Conservation (phyloP, 2,329 filamentous ascomycete species). For the Cladophialophora psammophila region DNA sequence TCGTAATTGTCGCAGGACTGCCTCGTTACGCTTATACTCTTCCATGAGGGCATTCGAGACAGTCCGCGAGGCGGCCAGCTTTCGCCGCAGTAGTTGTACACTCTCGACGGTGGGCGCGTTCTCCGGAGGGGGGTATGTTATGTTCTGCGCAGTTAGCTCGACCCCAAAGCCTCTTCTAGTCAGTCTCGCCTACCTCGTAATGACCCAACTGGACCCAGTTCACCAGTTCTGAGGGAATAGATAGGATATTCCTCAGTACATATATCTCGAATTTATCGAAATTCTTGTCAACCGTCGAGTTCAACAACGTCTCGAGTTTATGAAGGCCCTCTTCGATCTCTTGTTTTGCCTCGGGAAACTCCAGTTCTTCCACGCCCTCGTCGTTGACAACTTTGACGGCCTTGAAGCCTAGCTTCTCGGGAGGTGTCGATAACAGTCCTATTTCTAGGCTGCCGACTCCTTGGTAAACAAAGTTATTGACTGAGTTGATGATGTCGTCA, state of each 20-base stretch:
- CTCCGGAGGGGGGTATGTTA: conserved; percentile 43
- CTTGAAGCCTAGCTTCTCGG: conserved; percentile 80
- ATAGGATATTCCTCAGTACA: conserved; percentile 83
- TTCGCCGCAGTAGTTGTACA: conserved; percentile 74
- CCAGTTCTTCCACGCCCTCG: conserved; percentile 50
- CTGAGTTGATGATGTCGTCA: conserved; percentile 96
- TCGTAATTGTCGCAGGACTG: conserved; percentile 70
- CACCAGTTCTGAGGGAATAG: conserved; percentile 73
- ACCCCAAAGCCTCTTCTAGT: background rate
- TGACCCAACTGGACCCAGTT: conserved; percentile 83
- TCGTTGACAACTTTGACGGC: conserved; percentile 57
- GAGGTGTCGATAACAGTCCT: conserved; percentile 76
- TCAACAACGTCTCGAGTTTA: conserved; percentile 81
- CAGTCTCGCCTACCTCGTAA: conserved; percentile 70
- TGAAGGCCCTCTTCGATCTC: conserved; percentile 91
- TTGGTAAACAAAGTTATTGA: conserved; percentile 91
- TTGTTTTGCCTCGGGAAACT: conserved; percentile 61
- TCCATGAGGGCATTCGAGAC: conserved; percentile 73
- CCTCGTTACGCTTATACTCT: conserved; percentile 75
- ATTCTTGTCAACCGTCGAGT: conserved; percentile 81
- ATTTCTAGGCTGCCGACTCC: conserved; percentile 87
- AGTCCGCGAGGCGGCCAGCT: conserved; percentile 78
- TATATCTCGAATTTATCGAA: conserved; percentile 91
- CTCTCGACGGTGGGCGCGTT: conserved; percentile 68
- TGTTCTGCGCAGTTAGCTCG: conserved; percentile 32